Base-by-base conservation (phyloP, 805 yeast species). In the Zygoascus biomembranicola region DNA sequence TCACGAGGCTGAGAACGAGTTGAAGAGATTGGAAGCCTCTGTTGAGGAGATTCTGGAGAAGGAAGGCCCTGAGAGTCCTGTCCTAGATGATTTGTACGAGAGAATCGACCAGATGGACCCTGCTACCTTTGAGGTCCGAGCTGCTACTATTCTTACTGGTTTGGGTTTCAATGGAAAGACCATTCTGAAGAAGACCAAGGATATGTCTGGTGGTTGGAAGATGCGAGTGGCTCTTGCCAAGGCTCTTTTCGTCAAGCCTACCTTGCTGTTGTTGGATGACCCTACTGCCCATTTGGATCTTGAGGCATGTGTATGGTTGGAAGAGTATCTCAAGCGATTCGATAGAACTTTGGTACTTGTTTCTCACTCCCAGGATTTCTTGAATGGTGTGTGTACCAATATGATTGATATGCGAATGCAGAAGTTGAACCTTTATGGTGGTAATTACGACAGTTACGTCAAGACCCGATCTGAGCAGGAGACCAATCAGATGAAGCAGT, bases 141-240 rank as follows among this genome's bases (percentile, higher is more conserved):
- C 99, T 53, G 96, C 99, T 52, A 76, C 90, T 61, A 94, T 94
- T 66, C 78, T 94, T 67, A 87, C 87, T 61, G 99, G 99, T 90
- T 81, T 94, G 71, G 99, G 99, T 66, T 94, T 94, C 84, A 87
- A 87, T 73, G 67, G 85, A 54, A 73, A 74, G 61, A 92, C 98
- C 54, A 92, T 94, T 67, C 78, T 80, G 69, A 94, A 94, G 80
- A 85, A 84, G 75, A 94, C 99, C 66, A 90, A 89, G 74, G 98
- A 94, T 69, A 94, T 94, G 99, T 89, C 97, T 68, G 99, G 99
- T 81, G 99, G 99, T 71, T 94, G 99, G 99, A 90, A 90, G 78
- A 94, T 94, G 99, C 89, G 99, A 77, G 99, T 94, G 58, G 98
- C 99, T 46, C 78, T 94, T 58, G 96, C 97, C 57, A 94, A 94